These are phyloP conservation scores for Podosphaera xanthii DNA, from an alignment of 2,329 filamentous ascomycete species.

Conservation along the genomic window DNA sequence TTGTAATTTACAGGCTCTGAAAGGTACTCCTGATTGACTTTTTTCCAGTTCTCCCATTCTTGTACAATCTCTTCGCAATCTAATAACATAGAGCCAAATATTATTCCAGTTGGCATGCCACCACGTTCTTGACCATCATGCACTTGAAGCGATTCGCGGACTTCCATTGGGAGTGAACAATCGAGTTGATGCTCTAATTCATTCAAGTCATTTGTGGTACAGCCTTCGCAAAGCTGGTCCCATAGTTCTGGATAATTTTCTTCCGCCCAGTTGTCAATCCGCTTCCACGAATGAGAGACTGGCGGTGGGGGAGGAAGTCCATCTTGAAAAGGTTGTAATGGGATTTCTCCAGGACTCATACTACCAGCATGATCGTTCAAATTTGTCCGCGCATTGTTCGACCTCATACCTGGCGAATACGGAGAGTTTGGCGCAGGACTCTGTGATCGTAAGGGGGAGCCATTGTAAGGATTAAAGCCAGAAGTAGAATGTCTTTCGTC, in stretches of 20 bases:
- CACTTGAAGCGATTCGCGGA: constrained; percentile 71
- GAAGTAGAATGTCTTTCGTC: constrained; percentile 42
- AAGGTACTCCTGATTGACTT: constrained; percentile 77
- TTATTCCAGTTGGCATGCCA: constrained; percentile 70
- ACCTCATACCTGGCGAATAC: constrained; percentile 79
- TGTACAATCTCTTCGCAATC: constrained; percentile 97
- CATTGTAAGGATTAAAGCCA: constrained; percentile 27
- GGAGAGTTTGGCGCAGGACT: constrained; percentile 41
- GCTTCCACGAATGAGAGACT: constrained; percentile 71
- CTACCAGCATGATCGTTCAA: constrained; percentile 46
- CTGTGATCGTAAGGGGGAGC: constrained; percentile 17
- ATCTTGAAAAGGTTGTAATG: constrained; percentile 88
- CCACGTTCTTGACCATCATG: constrained; percentile 97
- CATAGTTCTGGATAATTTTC: constrained; percentile 86
- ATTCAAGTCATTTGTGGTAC: constrained; percentile 84
- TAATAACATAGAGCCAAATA: constrained; percentile 85
- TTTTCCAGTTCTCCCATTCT: constrained; percentile 92
- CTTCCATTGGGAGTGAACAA: constrained; percentile 76
- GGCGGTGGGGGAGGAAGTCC: constrained; percentile 78
- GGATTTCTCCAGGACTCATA: constrained; percentile 60
- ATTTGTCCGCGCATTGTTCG: constrained; percentile 43
- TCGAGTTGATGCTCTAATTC: constrained; percentile 92
- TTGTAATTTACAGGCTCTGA: constrained; percentile 26
- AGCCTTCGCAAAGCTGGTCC: constrained; percentile 81
- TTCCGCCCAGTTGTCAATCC: constrained; percentile 85